phyloP scores from a whole-genome alignment of 257 asterid genomes.

The Scutellaria baicalensis region DNA sequence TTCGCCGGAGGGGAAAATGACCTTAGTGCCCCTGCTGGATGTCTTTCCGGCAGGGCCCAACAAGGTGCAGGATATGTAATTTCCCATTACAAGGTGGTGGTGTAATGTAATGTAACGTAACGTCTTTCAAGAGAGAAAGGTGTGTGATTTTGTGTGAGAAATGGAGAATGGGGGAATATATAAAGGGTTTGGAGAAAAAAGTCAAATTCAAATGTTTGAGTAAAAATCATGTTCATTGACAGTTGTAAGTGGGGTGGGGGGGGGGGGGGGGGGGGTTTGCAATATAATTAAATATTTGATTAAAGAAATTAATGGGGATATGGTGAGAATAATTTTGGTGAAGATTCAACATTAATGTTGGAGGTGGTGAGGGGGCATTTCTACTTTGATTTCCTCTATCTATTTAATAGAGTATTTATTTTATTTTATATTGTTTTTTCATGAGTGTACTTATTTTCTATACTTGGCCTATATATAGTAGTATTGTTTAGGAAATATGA shows the following conservation, averaged over 20 bases:
- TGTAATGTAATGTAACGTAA: no score
- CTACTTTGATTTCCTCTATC: neutral
- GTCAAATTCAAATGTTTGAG: slow-evolving; percentile 22
- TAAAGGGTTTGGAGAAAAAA: slow-evolving; percentile 23
- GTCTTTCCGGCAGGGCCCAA: slow-evolving; percentile 17
- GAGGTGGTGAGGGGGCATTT: neutral
- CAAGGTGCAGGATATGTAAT: slow-evolving; percentile 38
- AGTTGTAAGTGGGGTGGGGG: slow-evolving; percentile 22
- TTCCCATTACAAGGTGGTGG: slow-evolving; percentile 30
- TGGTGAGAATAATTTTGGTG: neutral
- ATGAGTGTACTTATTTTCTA: no score
- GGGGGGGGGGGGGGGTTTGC: neutral
- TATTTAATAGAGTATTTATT: no score
- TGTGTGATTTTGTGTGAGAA: neutral
- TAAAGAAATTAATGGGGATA: slow-evolving; percentile 7
- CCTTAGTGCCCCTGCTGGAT: slow-evolving; percentile 27
- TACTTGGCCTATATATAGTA: no score
- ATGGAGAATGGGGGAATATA: slow-evolving; percentile 7
- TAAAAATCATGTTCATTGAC: slow-evolving; percentile 5
- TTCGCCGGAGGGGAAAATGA: slow-evolving; percentile 56
- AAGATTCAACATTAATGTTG: neutral
- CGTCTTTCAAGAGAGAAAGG: neutral
- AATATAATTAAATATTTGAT: neutral
- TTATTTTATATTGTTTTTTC: no score
- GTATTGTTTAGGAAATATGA: no score